Conservation (phyloP, 371 early-diverging fungal genomes). For the Coemansia sp. region DNA sequence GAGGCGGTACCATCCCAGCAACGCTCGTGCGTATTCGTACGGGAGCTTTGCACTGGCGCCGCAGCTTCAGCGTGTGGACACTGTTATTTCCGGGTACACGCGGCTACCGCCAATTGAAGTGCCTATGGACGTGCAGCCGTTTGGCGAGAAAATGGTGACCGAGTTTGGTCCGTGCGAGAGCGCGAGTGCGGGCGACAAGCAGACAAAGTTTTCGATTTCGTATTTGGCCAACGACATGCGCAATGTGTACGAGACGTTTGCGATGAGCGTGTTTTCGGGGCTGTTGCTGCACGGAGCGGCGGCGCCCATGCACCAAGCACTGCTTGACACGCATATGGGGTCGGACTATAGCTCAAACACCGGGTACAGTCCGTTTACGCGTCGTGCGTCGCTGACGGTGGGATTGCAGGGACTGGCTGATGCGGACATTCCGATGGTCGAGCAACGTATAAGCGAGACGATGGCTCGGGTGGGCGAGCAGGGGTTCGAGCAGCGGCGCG, state of each 20-base stretch:
- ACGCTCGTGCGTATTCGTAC: slow-evolving; percentile 86
- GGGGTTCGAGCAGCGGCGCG: slow-evolving; percentile 75
- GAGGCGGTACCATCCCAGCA: slow-evolving; percentile 85
- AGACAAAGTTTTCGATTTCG: slow-evolving; percentile 71
- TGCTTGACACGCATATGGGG: slow-evolving; percentile 90
- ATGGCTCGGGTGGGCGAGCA: slow-evolving; percentile 64
- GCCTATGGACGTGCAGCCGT: slow-evolving; percentile 49
- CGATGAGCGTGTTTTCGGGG: slow-evolving; percentile 73
- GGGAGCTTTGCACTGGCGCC: slow-evolving; percentile 79
- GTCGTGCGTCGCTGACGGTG: slow-evolving; percentile 59
- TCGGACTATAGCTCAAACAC: slow-evolving; percentile 87
- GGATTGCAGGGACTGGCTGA: slow-evolving; percentile 60
- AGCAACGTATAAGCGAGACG: slow-evolving; percentile 67
- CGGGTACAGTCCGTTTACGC: slow-evolving; percentile 74
- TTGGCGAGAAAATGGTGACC: slow-evolving; percentile 56
- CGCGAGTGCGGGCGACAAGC: slow-evolving; percentile 53
- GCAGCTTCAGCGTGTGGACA: slow-evolving; percentile 68
- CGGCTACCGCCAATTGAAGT: slow-evolving; percentile 39
- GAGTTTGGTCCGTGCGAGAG: slow-evolving; percentile 51
- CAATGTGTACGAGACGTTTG: slow-evolving; percentile 79
- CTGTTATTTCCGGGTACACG: slow-evolving; percentile 55
- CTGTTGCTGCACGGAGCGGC: slow-evolving; percentile 85
- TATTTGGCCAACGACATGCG: slow-evolving; percentile 76
- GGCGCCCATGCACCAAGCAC: slow-evolving; percentile 91
- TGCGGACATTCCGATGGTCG: slow-evolving; percentile 56